Evolutionary conservation across 495 filamentous ascomycete species (phyloP), one percentile per base, ranked within the genome.

Genomic region (Aspergillus haitiensis): DNA sequence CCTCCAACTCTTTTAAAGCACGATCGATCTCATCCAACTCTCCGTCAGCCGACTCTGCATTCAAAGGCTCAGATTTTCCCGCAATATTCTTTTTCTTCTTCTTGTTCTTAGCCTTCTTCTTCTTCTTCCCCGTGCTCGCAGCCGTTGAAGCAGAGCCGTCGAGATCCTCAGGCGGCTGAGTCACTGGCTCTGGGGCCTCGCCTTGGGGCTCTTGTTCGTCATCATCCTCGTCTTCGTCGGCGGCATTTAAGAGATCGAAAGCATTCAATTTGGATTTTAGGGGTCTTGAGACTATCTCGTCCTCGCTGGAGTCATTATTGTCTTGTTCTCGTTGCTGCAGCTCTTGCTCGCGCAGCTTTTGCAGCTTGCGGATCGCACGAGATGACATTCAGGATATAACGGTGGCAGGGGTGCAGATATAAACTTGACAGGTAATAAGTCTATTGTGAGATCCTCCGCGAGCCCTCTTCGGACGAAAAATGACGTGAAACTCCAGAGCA

Each of bases 11-110:
- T 56, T 81, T 81, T 42, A 98, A 73, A 2, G 89, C 92, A 52
- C 75, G 74, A 69, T 97, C 93, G 56, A 97, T 95, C 60, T 97
- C 93, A 66, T 96, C 91, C 48, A 85, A 42, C 10, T 81, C 70
- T 6, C 64, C 78, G 47, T 76, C 71, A 9, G 69, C 66, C 18
- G 64, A 50, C 45, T 70, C 60, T 11, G 57, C 42, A 12, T 54
- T 21, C 10, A 33, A 36, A 56, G 56, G 46, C 39, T 58, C 65
- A 33, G 59, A 52, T 5, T 45, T 64, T 11, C 50, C 35, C n/a
- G 70, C 31, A 60, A 70, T 70, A 15, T 70, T 70, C 64, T 70
- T 73, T 64, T 70, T 73, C 65, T 78, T 79, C 60, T 71, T 75
- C 46, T 80, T 81, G 68, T 82, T 82, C 61, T 74, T 79, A 56